These are phyloP conservation scores for Mentha longifolia DNA, from an alignment of 257 asterid species.

Conservation along the genomic window DNA sequence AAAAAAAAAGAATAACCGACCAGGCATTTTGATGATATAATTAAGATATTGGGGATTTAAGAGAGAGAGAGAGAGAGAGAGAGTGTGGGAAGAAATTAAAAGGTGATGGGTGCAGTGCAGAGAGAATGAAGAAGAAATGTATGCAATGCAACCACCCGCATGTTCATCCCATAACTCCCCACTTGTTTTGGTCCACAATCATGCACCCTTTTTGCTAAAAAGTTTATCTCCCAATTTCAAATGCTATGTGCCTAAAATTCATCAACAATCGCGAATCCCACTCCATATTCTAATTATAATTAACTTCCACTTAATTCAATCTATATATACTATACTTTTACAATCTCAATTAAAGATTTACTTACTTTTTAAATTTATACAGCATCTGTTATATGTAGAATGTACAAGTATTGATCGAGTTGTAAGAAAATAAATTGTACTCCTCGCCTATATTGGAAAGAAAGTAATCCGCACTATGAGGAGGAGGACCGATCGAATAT, in stretches of 20 bases:
- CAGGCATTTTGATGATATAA: neutral
- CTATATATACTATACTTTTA: neutral
- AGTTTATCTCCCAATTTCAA: constrained; percentile 5
- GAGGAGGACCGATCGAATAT: constrained; percentile 11
- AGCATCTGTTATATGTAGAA: too few species aligned
- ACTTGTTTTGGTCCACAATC: constrained; percentile 45
- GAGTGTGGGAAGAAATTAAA: too few species aligned
- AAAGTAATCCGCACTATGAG: constrained; percentile 1
- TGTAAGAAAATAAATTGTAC: too few species aligned
- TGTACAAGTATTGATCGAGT: too few species aligned
- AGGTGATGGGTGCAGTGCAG: neutral
- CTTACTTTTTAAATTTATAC: too few species aligned
- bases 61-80: too few species aligned
- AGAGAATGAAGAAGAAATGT: constrained; percentile 6
- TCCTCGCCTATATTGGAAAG: neutral
- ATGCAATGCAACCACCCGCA: constrained; percentile 29
- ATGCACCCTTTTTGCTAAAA: constrained; percentile 22
- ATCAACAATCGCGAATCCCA: constrained; percentile 5
- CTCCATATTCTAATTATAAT: too few species aligned
- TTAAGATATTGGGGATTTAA: too few species aligned
- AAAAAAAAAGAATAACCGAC: constrained; percentile 35
- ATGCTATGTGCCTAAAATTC: neutral
- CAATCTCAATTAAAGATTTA: neutral
- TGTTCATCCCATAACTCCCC: constrained; percentile 58
- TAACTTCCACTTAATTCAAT: neutral